Evolutionary conservation across 306 rosid species (phyloP), one percentile per base, ranked within the genome.

Genomic region (Cucurbita ficifolia): DNA sequence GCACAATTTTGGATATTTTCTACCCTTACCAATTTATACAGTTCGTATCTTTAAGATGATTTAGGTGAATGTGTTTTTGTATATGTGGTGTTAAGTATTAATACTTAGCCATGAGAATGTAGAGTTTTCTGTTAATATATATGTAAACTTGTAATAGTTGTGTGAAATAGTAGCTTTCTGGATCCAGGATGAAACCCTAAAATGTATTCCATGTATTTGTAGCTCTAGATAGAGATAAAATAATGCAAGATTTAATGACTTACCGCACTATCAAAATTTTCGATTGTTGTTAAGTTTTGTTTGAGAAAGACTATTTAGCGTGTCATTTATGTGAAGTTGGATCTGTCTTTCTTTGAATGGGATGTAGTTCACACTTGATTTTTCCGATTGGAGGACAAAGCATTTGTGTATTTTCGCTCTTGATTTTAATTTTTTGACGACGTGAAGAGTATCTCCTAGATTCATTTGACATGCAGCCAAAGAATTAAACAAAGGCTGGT

Each of bases 401-500:
- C 43, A 12, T 68, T 22, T 46, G 12, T 24, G 43, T 69, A 61
- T 46, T 69, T 69, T 24, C 11, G 1, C 33, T 17, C 45, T 29
- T 5, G 14, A 19, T 69, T 13, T 29, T 6, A n/a, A 7, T 1
- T 69, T 48, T 8, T 16, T 13, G 43, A 48, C 39, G 55, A 45
- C 13, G 5, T 67, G 55, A 69, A 14, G 42, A 49, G 12, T 24
- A 70, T 48, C 19, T 33, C 12, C 22, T 69, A 70, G 58, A 6
- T 49, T 29, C 59, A 8, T 49, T 16, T 33, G 16, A 48, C 22
- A 77, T 83, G 64, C 86, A 94, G 97, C 70, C 82, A 80, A 70
- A 86, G 96, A 84, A 86, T 94, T 82, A 91, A 91, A 84, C 97
- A 86, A 76, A 85, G 89, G 81, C 76, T 94, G 77, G 92, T 74